Evolutionary conservation across 257 asterid species (phyloP), one percentile per base, ranked within the genome.

Genomic region (Rauvolfia tetraphylla): DNA sequence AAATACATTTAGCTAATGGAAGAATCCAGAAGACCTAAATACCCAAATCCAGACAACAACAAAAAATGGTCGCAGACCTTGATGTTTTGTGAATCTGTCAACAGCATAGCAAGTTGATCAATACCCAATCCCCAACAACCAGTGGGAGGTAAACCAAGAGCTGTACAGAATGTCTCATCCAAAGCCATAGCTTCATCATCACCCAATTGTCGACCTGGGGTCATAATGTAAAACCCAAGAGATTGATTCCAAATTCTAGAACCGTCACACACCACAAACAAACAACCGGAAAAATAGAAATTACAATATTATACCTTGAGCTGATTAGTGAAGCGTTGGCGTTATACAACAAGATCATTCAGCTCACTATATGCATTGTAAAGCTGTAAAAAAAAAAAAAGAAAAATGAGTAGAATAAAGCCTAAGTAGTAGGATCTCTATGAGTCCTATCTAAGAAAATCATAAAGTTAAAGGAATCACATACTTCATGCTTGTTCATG

Each of bases 91-190:
- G 97, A 92, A 78, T 94, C 97, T 17, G 97, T 92, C 84, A 94
- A 81, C 83, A 92, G 67, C 98, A 94, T 94, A 1, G 96, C 74
- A 12, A 94, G 72, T n/a, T 97, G 90, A 80, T 92, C 98, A 76
- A 94, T 89, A 36, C 98, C 98, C 81, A 94, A 70, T 68, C 98
- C 98, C 98, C 98, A 94, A 12, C 98, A 97, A 76, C 92, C 97
- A 72, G 98, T 92, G 34, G 98, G 98, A 77, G 97, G 97, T 63
- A 94, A 82, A 51, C 97, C 98, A 79, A 94, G 98, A 74, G 97
- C 93, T 0, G 91, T 88, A 73, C 95, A 89, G 72, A 94, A 94
- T 9, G 91, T 84, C 83, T 94, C 98, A 71, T 92, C 98, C 81
- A 90, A 80, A 48, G 93, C 97, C 98, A 94, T 94, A 29, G 98